These are phyloP conservation scores for Rauvolfia tetraphylla DNA, from an alignment of 257 asterid species.

Conservation along the genomic window DNA sequence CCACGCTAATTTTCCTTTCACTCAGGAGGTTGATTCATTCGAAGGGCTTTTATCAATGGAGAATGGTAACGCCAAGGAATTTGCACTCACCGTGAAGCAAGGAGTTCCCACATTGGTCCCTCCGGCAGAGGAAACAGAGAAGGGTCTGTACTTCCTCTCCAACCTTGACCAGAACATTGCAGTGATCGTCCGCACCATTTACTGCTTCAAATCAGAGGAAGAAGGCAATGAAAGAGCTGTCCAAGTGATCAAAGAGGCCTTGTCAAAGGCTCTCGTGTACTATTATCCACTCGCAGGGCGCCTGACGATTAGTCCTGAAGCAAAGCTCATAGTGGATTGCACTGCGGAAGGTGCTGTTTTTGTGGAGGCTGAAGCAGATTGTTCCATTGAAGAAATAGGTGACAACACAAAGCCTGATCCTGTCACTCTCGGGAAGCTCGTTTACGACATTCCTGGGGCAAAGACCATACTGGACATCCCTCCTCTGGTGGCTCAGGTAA, in stretches of 20 bases:
- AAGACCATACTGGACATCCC: conserved; percentile 62
- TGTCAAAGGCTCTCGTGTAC: conserved; percentile 63
- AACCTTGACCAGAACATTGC: conserved; percentile 89
- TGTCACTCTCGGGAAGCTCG: conserved; percentile 66
- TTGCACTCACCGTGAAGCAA: conserved; percentile 49
- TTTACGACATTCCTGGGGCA: conserved; percentile 81
- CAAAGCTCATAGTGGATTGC: conserved; percentile 77
- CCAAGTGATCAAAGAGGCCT: conserved; percentile 52
- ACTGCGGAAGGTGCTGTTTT: conserved; percentile 77
- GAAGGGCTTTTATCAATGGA: conserved; percentile 43
- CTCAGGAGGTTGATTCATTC: conserved; percentile 15
- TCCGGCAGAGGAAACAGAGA: conserved; percentile 61
- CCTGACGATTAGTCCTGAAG: conserved; percentile 54
- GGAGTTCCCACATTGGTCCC: conserved; percentile 50
- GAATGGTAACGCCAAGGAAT: conserved; percentile 29
- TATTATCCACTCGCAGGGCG: conserved; percentile 81
- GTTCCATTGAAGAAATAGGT: conserved; percentile 52
- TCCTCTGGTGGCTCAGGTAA: conserved; percentile 84
- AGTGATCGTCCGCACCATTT: conserved; percentile 68
- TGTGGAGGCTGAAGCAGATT: conserved; percentile 82
- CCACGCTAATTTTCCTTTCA: not conserved
- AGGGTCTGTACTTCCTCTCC: conserved; percentile 59
- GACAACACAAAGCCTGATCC: conserved; percentile 87
- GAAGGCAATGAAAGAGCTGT: conserved; percentile 48
- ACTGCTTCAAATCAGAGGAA: conserved; percentile 66